A percentile compares a stretch with the other conserved stretches of the same genome.
These are phyloP conservation scores for Aspergillus ibericus DNA, from an alignment of 2,329 filamentous ascomycete genomes.

Conservation along the genomic window DNA sequence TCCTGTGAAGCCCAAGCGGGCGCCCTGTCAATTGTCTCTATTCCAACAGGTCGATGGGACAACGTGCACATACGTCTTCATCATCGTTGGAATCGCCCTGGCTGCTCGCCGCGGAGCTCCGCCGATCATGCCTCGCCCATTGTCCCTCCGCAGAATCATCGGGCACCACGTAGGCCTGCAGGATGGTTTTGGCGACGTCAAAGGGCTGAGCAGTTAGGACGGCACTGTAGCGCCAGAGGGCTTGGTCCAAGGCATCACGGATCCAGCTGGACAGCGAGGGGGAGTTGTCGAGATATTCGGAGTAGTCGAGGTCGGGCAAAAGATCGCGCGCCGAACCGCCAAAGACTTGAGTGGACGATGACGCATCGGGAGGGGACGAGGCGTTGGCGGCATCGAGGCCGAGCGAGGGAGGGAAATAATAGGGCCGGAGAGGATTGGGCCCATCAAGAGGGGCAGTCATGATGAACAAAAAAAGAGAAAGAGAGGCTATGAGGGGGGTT, in stretches of 20 bases:
- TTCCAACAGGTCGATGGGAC: background rate
- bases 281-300: slow-evolving; percentile 77
- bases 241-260: slow-evolving; percentile 76
- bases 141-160: slow-evolving; percentile 34
- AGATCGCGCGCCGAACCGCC: slow-evolving; percentile 74
- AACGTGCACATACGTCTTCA: slow-evolving; percentile 31
- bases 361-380: slow-evolving; percentile 36
- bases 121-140: slow-evolving; percentile 30
- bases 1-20: slow-evolving; percentile 25
- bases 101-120: slow-evolving; percentile 26
- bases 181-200: slow-evolving; percentile 90
- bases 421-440: slow-evolving; percentile 60
- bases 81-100: slow-evolving; percentile 29
- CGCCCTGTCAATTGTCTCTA: background rate
- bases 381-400: slow-evolving; percentile 54
- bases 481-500: background rate
- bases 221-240: slow-evolving; percentile 88
- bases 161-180: slow-evolving; percentile 68
- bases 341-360: slow-evolving; percentile 51
- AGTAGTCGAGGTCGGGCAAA: slow-evolving; percentile 87
- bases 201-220: slow-evolving; percentile 92
- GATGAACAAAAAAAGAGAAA: slow-evolving; percentile 12
- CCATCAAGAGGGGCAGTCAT: slow-evolving; percentile 53
- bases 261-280: slow-evolving; percentile 73
- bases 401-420: slow-evolving; percentile 66